Percentiles rank a stretch among this genome's conserved stretches.
Conservation (phyloP, 768 basidiomycete genomes). For the Ramaria sp. region DNA sequence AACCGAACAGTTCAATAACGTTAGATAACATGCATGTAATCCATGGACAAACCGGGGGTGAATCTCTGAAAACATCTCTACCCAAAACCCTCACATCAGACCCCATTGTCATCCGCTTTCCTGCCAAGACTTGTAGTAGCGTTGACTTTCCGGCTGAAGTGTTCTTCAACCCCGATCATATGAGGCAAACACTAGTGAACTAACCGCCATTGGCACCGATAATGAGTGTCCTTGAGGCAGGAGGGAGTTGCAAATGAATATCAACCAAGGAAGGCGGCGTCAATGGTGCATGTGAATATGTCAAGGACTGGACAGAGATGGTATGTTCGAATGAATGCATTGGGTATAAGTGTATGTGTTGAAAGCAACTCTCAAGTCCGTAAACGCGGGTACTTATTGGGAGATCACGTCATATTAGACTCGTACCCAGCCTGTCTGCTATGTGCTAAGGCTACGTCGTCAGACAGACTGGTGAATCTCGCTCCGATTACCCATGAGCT, state of each 20-base stretch:
- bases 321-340: background rate
- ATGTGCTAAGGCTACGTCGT: no score
- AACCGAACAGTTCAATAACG: background rate
- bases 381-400: no score
- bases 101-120: slow-evolving; percentile 54
- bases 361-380: no score
- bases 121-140: slow-evolving; percentile 85
- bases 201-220: slow-evolving; percentile 91
- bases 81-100: slow-evolving; percentile 64
- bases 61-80: slow-evolving; percentile 82
- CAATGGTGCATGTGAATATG: slow-evolving; percentile 42
- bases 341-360: background rate
- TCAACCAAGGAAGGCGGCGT: slow-evolving; percentile 46
- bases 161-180: background rate
- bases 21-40: background rate
- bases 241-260: slow-evolving; percentile 55
- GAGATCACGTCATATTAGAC: no score
- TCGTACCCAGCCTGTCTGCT: no score
- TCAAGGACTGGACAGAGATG: slow-evolving; percentile 23
- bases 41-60: slow-evolving; percentile 35
- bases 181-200: background rate
- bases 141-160: slow-evolving; percentile 87
- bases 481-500: no score
- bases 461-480: no score
- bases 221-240: slow-evolving; percentile 75